phyloP scores from a whole-genome alignment of 768 basidiomycete species.

The Leccinum subgranulosum region DNA sequence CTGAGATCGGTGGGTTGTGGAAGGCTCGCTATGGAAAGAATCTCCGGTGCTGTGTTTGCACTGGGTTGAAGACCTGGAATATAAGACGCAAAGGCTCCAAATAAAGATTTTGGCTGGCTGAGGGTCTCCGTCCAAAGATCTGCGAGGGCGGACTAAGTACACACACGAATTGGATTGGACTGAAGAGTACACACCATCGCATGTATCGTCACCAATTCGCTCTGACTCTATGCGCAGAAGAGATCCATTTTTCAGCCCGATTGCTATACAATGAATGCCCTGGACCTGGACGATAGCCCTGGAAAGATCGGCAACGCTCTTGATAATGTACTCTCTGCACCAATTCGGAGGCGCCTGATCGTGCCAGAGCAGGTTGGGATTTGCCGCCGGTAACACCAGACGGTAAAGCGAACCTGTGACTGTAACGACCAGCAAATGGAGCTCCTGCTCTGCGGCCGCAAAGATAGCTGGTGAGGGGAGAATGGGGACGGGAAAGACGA shows the following conservation, averaged over 20 bases:
- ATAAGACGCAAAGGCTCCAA: slow-evolving; percentile 65
- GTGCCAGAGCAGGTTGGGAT: slow-evolving; percentile 55
- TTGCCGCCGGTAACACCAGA: slow-evolving; percentile 59
- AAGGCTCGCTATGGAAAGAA: slow-evolving; percentile 69
- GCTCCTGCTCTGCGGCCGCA: slow-evolving; percentile 40
- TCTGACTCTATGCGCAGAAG: slow-evolving; percentile 71
- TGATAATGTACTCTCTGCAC: slow-evolving; percentile 67
- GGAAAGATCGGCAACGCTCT: slow-evolving; percentile 43
- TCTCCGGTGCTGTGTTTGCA: slow-evolving; percentile 49
- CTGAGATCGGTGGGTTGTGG: slow-evolving; percentile 74
- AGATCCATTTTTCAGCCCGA: slow-evolving; percentile 58
- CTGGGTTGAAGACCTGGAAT: slow-evolving; percentile 51
- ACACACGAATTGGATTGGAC: slow-evolving; percentile 1
- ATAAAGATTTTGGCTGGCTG: slow-evolving; percentile 62
- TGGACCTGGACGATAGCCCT: slow-evolving; percentile 61
- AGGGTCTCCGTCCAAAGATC: slow-evolving; percentile 71
- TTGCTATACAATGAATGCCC: slow-evolving; percentile 61
- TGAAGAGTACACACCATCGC: slow-evolving; percentile 50
- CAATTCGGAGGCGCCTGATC: slow-evolving; percentile 51
- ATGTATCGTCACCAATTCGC: slow-evolving; percentile 47
- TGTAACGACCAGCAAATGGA: slow-evolving; percentile 74
- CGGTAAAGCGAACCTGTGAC: slow-evolving; percentile 69
- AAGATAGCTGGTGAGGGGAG: slow-evolving; percentile 65
- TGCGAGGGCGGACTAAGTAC: slow-evolving; percentile 28
- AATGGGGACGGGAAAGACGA: slow-evolving; percentile 72